Evolutionary conservation across 2,329 filamentous ascomycete genomes (phyloP).

Genomic region (Fonsecaea multimorphosa): DNA sequence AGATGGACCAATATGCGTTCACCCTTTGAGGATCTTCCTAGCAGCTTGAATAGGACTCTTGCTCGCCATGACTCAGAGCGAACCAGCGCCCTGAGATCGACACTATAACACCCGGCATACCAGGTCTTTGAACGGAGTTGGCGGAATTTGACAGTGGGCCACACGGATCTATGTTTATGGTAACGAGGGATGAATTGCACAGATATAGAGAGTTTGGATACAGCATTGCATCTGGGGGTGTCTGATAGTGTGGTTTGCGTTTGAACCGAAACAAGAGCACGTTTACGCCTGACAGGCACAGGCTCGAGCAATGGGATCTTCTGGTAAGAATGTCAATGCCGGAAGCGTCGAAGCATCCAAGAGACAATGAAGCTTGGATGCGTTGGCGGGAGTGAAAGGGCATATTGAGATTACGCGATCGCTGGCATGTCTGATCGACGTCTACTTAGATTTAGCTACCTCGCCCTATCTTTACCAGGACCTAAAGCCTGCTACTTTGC

Average conservation of each 20-base stretch:
- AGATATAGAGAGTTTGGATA: slow-evolving; percentile 34
- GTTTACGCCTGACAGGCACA: slow-evolving; percentile 2
- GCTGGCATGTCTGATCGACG: not conserved
- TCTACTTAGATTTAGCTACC: slow-evolving; percentile 17
- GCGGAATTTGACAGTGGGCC: slow-evolving; percentile 14
- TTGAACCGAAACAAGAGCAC: slow-evolving; percentile 11
- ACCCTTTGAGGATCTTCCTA: slow-evolving; percentile 31
- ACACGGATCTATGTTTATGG: slow-evolving; percentile 17
- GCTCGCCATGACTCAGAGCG: slow-evolving; percentile 47
- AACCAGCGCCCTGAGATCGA: slow-evolving; percentile 51
- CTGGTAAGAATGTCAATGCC: not conserved
- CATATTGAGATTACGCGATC: not conserved
- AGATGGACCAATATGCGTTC: slow-evolving; percentile 42
- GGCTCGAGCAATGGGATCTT: not conserved
- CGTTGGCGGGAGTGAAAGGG: not conserved
- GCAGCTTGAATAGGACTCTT: slow-evolving; percentile 42
- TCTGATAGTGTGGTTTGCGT: slow-evolving; percentile 10
- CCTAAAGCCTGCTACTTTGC: not conserved
- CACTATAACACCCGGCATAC: slow-evolving; percentile 32
- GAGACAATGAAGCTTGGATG: not conserved
- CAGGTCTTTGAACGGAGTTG: slow-evolving; percentile 20
- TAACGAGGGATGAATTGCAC: slow-evolving; percentile 27
- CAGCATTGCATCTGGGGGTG: slow-evolving; percentile 33
- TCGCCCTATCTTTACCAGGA: slow-evolving; percentile 7
- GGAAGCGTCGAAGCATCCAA: not conserved